Evolutionary conservation across 2,329 filamentous ascomycete species (phyloP), one percentile per base, ranked within the genome.

Genomic region (Neophaeococcomyces mojaviensis): DNA sequence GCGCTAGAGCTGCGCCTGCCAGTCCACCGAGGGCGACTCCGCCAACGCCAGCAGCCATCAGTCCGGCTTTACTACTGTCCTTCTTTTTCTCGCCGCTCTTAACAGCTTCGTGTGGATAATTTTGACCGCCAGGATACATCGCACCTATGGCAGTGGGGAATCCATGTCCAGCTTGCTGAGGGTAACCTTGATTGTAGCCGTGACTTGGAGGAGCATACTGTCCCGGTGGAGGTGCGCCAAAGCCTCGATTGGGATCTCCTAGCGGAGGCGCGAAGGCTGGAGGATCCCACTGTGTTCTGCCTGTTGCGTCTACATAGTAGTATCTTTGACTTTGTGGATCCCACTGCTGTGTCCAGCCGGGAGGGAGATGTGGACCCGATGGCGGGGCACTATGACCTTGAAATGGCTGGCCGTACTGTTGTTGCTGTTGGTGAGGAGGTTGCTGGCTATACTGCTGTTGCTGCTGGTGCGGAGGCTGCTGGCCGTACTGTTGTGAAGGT

Each of bases 271-370:
- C 31, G 31, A 45, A 24, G 10, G 60, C 52, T 3, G 70, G 70
- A 33, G 62, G 61, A 18, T 73, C 69, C 70, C 70, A 74, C 50
- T 72, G 68, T 1, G 65, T 67, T 48, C 67, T 65, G 16, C 70
- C 71, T 10, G 68, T 72, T 18, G 68, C 64, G 53, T 71, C 67
- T 55, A 73, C 68, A 46, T 71, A 58, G 49, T 68, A 72, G 61
- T 68, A 73, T 33, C 68, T 64, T 53, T 72, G 68, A 49, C 61
- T 65, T 53, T 61, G 64, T 39, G 64, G 65, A 47, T 74, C 70
- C 58, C 63, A 72, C 54, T 73, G 70, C 28, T 64, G 55, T 16
- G 61, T 61, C 70, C 70, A 73, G 46, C 71, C 70, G 54, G 65
- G 53, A 43, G 69, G 55, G 52, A 69, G 56, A 50, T 63, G 48